phyloP scores from a whole-genome alignment of 164 flowering plant genomes.

The Dillenia suffruticosa region DNA sequence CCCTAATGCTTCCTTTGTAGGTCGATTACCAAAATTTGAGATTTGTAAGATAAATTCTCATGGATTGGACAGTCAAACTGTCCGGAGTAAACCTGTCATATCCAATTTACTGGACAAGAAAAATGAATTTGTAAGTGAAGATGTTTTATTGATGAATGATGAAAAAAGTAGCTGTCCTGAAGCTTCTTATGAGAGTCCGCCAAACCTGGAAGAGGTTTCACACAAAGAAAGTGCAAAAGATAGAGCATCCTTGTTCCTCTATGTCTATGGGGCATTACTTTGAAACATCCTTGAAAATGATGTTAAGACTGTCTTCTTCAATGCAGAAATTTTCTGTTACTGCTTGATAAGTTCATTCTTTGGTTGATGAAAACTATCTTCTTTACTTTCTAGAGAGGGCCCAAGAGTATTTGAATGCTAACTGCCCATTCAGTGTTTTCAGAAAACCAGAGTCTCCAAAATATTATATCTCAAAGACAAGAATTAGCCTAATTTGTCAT shows the following conservation, averaged over 20 bases:
- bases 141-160: conserved; percentile 18
- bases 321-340: background rate
- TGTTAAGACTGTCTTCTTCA: background rate
- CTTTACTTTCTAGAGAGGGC: too few species aligned
- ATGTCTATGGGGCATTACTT: conserved; percentile 73
- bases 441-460: too few species aligned
- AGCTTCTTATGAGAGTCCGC: conserved; percentile 16
- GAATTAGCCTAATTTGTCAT: too few species aligned
- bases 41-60: conserved; percentile 49
- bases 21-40: conserved; percentile 62
- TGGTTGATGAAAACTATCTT: too few species aligned
- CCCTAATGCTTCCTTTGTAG: conserved; percentile 25
- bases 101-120: conserved; percentile 14
- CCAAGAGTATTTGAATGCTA: too few species aligned
- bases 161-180: conserved; percentile 17
- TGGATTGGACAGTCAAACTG: conserved; percentile 16
- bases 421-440: too few species aligned
- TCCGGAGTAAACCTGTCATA: conserved; percentile 17
- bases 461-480: too few species aligned
- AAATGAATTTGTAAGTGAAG: conserved; percentile 23
- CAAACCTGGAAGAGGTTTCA: conserved; percentile 19
- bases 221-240: conserved; percentile 22
- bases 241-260: conserved; percentile 36
- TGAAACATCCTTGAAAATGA: background rate
- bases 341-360: too few species aligned